Evolutionary conservation across 2,329 filamentous ascomycete genomes (phyloP).

Genomic region (Zymoseptoria tritici): DNA sequence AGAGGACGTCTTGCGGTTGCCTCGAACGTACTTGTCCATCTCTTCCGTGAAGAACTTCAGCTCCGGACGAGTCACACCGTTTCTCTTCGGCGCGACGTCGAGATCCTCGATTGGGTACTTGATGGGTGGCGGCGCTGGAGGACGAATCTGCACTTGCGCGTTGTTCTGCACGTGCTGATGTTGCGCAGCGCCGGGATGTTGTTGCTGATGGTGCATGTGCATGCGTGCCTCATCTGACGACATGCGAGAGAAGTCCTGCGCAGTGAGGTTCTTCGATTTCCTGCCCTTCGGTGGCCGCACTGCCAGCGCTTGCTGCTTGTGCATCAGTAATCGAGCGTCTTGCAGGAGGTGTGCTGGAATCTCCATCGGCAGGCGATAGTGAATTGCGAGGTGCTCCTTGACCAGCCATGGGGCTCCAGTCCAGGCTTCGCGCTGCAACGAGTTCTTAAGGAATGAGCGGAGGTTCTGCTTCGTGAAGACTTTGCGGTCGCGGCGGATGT

Average conservation of each 20-base stretch:
- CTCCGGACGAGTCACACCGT: conserved; percentile 60
- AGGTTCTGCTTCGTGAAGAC: conserved; percentile 92
- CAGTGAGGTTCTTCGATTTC: conserved; percentile 14
- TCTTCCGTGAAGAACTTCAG: conserved; percentile 66
- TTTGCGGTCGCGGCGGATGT: conserved; percentile 80
- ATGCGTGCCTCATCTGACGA: conserved; percentile 15
- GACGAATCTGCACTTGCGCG: conserved; percentile 31
- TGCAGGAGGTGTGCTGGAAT: conserved; percentile 76
- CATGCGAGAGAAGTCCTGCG: conserved; percentile 17
- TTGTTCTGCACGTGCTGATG: conserved; percentile 33
- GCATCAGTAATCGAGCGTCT: conserved; percentile 54
- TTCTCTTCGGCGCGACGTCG: conserved; percentile 61
- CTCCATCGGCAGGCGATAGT: conserved; percentile 80
- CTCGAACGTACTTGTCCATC: conserved; percentile 28
- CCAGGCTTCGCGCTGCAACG: conserved; percentile 85
- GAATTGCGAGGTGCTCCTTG: conserved; percentile 72
- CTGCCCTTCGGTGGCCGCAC: conserved; percentile 19
- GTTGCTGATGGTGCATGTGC: conserved; percentile 13
- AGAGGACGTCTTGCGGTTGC: conserved; percentile 32
- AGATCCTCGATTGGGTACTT: conserved; percentile 97
- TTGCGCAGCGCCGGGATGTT: conserved; percentile 36
- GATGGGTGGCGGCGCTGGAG: conserved; percentile 62
- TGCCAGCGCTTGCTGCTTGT: conserved; percentile 22
- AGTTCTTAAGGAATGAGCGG: conserved; percentile 89
- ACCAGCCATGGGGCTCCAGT: conserved; percentile 95